phyloP scores from a whole-genome alignment of 2,329 filamentous ascomycete genomes.

The Tolypocladium ovalisporum region DNA sequence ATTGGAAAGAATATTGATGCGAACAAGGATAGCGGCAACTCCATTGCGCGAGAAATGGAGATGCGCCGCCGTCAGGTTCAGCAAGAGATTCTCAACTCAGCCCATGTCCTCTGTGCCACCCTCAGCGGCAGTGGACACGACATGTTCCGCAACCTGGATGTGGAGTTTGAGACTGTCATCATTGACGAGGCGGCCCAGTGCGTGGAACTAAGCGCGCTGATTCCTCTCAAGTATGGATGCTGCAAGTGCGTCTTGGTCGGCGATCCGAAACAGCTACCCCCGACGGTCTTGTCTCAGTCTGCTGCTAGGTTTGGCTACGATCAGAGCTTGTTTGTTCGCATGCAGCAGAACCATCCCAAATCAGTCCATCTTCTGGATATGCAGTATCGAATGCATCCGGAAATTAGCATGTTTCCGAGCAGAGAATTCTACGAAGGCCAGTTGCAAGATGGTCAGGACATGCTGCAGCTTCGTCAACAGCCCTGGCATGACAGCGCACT shows the following conservation, averaged over 20 bases:
- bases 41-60: conserved; percentile 72
- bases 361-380: conserved; percentile 92
- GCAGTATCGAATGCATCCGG: conserved; percentile 98
- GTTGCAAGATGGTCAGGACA: conserved; percentile 74
- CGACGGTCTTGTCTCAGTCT: conserved; percentile 89
- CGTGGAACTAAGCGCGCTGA: conserved; percentile 91
- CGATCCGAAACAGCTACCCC: conserved; percentile 93
- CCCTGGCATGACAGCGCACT: conserved; percentile 79
- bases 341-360: conserved; percentile 84
- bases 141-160: conserved; percentile 87
- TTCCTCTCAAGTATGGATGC: conserved; percentile 94
- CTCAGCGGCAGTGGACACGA: conserved; percentile 94
- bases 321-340: conserved; percentile 94
- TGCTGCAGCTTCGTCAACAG: conserved; percentile 63
- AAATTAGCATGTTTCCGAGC: conserved; percentile 87
- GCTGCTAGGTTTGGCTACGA: conserved; percentile 91
- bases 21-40: conserved; percentile 76
- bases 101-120: conserved; percentile 89
- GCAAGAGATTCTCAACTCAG: conserved; percentile 80
- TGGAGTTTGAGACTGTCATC: conserved; percentile 97
- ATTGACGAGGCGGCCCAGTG: conserved; percentile 98
- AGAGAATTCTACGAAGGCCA: conserved; percentile 83
- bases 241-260: conserved; percentile 95
- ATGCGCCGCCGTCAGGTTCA: conserved; percentile 75
- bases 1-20: conserved; percentile 79